These are phyloP conservation scores for Actinomortierella wolfii DNA, from an alignment of 371 early-diverging fungal species.

Conservation along the genomic window DNA sequence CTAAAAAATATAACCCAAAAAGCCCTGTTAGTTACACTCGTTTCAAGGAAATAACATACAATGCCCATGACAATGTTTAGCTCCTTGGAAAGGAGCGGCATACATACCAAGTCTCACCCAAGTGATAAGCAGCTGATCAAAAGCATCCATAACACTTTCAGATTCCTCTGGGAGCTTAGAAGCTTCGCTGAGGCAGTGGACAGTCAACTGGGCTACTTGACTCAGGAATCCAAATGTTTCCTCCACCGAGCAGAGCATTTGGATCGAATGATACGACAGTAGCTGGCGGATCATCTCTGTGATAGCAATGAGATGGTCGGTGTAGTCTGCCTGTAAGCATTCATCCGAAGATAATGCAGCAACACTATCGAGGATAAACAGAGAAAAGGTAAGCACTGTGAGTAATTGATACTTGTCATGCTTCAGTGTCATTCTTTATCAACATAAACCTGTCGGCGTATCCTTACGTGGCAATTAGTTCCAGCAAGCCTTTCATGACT, in stretches of 20 bases:
- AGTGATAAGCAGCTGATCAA: slow-evolving; percentile 70
- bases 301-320: slow-evolving; percentile 42
- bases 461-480: slow-evolving; percentile 61
- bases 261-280: slow-evolving; percentile 38
- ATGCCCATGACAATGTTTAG: background rate
- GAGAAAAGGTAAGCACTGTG: slow-evolving; percentile 28
- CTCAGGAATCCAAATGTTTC: slow-evolving; percentile 68
- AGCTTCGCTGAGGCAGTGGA: slow-evolving; percentile 61
- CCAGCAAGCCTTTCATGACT: slow-evolving; percentile 60
- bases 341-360: slow-evolving; percentile 42
- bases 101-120: slow-evolving; percentile 70
- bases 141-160: slow-evolving; percentile 68
- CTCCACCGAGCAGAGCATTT: slow-evolving; percentile 54
- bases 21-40: background rate
- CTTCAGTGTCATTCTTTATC: too few relatives aligned
- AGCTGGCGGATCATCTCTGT: slow-evolving; percentile 47
- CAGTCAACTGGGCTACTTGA: slow-evolving; percentile 64
- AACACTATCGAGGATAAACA: slow-evolving; percentile 6
- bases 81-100: background rate
- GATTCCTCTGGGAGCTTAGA: slow-evolving; percentile 54
- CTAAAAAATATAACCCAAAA: slow-evolving; percentile 2
- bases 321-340: slow-evolving; percentile 39
- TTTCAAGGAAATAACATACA: background rate
- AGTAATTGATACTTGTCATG: slow-evolving; percentile 53
- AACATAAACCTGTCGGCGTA: background rate